phyloP scores from a whole-genome alignment of 1,284 basidiomycete genomes.

The Thelephora terrestris region DNA sequence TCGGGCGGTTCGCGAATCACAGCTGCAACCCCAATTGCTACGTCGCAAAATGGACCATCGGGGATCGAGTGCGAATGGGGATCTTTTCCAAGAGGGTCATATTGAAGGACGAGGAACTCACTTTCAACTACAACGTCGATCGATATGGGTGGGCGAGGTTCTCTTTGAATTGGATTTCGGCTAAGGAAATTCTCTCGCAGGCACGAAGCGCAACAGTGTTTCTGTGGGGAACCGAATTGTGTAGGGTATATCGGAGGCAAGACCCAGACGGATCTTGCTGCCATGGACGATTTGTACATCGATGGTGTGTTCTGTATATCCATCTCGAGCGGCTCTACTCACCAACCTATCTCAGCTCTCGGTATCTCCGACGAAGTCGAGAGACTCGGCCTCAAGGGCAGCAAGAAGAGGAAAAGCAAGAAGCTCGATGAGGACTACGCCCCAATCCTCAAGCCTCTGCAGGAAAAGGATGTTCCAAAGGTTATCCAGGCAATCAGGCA shows the following conservation, averaged over 20 bases:
- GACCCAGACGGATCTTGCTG: conserved; percentile 92
- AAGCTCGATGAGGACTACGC: conserved; percentile 92
- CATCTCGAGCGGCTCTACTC: conserved; percentile 2
- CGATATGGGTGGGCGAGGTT: conserved; percentile 79
- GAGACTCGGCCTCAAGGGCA: conserved; percentile 72
- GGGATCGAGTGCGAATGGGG: conserved; percentile 89
- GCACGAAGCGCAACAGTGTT: conserved; percentile 92
- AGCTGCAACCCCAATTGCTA: conserved; percentile 98
- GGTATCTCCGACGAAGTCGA: conserved; percentile 92
- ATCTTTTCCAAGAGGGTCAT: conserved; percentile 91
- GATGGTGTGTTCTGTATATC: conserved; percentile 56
- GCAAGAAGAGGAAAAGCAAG: conserved; percentile 83
- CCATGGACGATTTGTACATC: conserved; percentile 92
- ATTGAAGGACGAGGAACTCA: conserved; percentile 82
- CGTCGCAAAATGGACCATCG: conserved; percentile 99
- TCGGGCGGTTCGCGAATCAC: conserved; percentile 96
- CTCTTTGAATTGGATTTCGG: not conserved
- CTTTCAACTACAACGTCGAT: conserved; percentile 99
- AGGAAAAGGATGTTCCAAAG: conserved; percentile 78
- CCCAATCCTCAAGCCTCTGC: conserved; percentile 68
- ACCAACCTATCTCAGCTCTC: conserved; percentile 49
- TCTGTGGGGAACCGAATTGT: conserved; percentile 94
- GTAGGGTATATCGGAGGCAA: conserved; percentile 96
- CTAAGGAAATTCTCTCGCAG: conserved; percentile 28
- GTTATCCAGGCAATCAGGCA: conserved; percentile 89